These are phyloP conservation scores for Euptelea pleiosperma DNA, from an alignment of 164 flowering plant genomes.

Conservation along the genomic window DNA sequence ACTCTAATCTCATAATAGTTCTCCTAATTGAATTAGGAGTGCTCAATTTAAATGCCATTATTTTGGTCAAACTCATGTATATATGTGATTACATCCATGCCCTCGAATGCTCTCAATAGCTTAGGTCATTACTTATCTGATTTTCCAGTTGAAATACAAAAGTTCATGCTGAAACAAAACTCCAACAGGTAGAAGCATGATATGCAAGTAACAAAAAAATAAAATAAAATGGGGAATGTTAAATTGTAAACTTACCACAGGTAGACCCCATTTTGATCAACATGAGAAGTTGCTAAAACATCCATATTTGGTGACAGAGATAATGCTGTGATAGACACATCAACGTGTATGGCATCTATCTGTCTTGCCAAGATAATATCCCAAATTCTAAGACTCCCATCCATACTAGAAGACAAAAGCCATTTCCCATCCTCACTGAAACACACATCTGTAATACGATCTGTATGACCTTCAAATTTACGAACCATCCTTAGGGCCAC, in stretches of 20 bases:
- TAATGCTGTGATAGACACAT: conserved; percentile 75
- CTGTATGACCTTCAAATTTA: conserved; percentile 90
- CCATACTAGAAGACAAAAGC: conserved; percentile 97
- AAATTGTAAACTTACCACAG: conserved; percentile 54
- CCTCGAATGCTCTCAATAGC: neutral
- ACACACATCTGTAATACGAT: conserved; percentile 92
- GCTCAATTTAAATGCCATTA: neutral
- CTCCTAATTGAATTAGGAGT: neutral
- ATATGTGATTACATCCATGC: neutral
- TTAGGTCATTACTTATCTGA: neutral
- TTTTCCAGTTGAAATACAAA: neutral
- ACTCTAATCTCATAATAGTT: neutral
- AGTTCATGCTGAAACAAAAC: neutral
- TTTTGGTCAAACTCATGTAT: no score
- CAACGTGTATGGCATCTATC: conserved; percentile 84
- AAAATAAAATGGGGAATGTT: neutral
- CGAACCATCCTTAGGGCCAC: conserved; percentile 82
- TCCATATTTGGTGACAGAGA: conserved; percentile 97
- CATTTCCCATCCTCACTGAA: conserved; percentile 99
- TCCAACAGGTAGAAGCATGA: neutral
- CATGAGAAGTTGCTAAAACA: conserved; percentile 89
- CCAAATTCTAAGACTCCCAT: conserved; percentile 94
- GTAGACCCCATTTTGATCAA: conserved; percentile 91
- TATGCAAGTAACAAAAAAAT: no score
- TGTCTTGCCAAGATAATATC: conserved; percentile 90